These are phyloP conservation scores for Diphasiastrum complanatum DNA, from an alignment of 83 land plant genomes.

Conservation along the genomic window DNA sequence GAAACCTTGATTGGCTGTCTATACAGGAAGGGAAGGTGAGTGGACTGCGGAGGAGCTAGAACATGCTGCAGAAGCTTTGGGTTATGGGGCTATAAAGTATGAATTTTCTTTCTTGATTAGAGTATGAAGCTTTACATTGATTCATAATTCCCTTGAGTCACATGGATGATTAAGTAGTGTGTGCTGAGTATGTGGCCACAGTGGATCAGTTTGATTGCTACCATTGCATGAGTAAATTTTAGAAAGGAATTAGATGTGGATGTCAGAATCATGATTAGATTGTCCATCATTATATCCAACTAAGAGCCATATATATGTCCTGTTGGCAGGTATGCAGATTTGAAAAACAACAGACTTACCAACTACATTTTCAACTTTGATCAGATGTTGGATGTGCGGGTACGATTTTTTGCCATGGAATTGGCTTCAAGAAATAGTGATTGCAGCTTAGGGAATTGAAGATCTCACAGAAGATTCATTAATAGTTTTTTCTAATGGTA, in stretches of 20 bases:
- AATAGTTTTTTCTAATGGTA: no score
- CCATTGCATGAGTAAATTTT: no score
- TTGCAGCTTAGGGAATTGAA: no score
- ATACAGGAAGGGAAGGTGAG: constrained; percentile 57
- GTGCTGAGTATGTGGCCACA: no score
- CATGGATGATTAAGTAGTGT: no score
- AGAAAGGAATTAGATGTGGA: no score
- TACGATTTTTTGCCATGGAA: constrained; percentile 11
- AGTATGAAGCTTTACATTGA: background rate
- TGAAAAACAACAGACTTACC: constrained; percentile 85
- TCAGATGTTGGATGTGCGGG: constrained; percentile 90
- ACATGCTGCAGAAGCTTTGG: constrained; percentile 80
- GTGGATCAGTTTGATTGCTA: no score
- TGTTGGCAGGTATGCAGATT: constrained; percentile 76
- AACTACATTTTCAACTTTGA: constrained; percentile 86
- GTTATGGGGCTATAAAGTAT: constrained; percentile 97
- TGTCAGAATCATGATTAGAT: no score
- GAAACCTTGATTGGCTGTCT: background rate
- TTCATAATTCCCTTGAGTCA: no score
- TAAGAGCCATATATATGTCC: background rate
- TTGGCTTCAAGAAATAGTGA: no score
- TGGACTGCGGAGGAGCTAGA: constrained; percentile 89
- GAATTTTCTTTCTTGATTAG: background rate
- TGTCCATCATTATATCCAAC: no score
- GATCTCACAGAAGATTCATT: no score